These are phyloP conservation scores for Tolypocladium amazonense DNA, from an alignment of 2,329 filamentous ascomycete species.

Conservation along the genomic window DNA sequence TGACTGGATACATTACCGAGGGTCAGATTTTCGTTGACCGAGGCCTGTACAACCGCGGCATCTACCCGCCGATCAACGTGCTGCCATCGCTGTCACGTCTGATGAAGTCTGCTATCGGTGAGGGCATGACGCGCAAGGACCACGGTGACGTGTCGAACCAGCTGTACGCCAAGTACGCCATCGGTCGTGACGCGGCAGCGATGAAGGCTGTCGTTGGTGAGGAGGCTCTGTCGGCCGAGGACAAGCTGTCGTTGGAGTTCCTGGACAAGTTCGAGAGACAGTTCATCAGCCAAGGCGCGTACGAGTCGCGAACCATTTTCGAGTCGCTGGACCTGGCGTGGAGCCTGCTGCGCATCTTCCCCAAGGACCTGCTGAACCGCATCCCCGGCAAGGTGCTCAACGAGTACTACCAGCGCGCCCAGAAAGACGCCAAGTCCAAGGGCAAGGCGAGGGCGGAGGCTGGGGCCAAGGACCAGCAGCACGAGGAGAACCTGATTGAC, in stretches of 20 bases:
- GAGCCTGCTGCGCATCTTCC: constrained; percentile 93
- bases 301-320: constrained; percentile 84
- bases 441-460: constrained; percentile 40
- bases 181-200: constrained; percentile 92
- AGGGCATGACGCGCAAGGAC: constrained; percentile 92
- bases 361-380: constrained; percentile 95
- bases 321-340: constrained; percentile 94
- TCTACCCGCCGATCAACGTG: constrained; percentile 98
- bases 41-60: constrained; percentile 86
- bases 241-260: constrained; percentile 97
- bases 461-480: constrained; percentile 23
- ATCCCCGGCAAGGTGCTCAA: constrained; percentile 75
- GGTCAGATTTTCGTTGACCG: constrained; percentile 98
- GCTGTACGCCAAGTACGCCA: constrained; percentile 98
- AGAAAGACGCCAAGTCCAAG: constrained; percentile 53
- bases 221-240: constrained; percentile 88
- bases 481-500: constrained; percentile 52
- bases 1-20: constrained; percentile 98
- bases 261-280: constrained; percentile 95
- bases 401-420: constrained; percentile 68
- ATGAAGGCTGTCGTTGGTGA: constrained; percentile 99
- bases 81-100: constrained; percentile 94
- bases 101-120: constrained; percentile 99
- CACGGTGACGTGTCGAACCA: constrained; percentile 99
- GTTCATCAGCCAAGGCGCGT: constrained; percentile 85